A percentile compares a stretch with the other conserved stretches of the same genome.
Evolutionary conservation across 306 rosid genomes (phyloP).

Genomic region (Lathyrus sativus): DNA sequence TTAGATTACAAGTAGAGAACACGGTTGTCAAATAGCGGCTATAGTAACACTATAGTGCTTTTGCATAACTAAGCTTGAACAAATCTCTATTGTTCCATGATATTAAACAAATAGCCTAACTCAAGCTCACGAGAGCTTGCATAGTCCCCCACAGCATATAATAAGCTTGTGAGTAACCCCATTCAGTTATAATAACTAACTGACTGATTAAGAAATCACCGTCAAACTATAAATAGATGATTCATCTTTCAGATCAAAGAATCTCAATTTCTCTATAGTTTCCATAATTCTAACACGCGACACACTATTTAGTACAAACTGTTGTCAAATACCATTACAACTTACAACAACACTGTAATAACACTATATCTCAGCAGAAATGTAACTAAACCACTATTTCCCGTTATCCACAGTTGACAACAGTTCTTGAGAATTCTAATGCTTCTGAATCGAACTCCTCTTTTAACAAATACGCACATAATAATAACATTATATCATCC

Average conservation of each 20-base stretch:
- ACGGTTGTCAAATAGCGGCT: not conserved
- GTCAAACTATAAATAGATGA: too few relatives aligned
- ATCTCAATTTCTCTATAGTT: too few relatives aligned
- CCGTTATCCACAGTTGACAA: not conserved
- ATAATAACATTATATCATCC: not conserved
- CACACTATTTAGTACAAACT: not conserved
- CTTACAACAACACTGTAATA: not conserved
- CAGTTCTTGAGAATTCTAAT: not conserved
- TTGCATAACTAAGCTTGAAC: not conserved
- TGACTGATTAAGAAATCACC: too few relatives aligned
- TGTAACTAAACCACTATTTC: not conserved
- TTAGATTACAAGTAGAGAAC: not conserved
- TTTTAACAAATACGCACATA: constrained; percentile 1
- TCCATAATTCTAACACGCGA: too few relatives aligned
- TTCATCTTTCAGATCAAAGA: too few relatives aligned
- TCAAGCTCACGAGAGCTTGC: too few relatives aligned
- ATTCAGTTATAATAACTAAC: too few relatives aligned
- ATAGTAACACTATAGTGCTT: not conserved
- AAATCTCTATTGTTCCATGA: not conserved
- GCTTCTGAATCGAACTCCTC: not conserved
- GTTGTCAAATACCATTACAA: not conserved
- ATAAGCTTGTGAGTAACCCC: too few relatives aligned
- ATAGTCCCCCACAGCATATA: too few relatives aligned
- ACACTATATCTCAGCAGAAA: not conserved
- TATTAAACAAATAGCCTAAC: too few relatives aligned